Base-by-base conservation (phyloP, 192 early-diverging fungal genomes). In the Entophlyctis helioformis region DNA sequence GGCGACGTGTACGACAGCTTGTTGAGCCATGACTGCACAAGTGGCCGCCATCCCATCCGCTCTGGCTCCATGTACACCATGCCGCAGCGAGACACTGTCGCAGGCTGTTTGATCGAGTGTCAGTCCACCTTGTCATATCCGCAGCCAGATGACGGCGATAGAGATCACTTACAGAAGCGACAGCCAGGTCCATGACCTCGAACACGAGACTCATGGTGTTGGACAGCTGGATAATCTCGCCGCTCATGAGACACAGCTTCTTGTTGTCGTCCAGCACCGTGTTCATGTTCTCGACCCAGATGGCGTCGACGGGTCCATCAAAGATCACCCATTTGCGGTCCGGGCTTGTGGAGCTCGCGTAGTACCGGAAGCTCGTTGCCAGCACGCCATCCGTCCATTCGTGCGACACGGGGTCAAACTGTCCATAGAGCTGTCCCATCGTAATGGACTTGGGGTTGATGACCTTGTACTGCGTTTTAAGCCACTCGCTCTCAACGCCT, bases 221-320 rank as follows among this genome's bases (percentile, higher is more conserved):
- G 13, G 69, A 72, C 18, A 78, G 60, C 51, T 78, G 75, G 42
- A 78, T 78, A 44, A 78, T 78, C 48, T 78, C 75, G 18, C 75
- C 75, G 33, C 64, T 68, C 75, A 78, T 78, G 31, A 78, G 43
- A 47, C 75, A 78, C 12, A 78, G 55, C 42, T 78, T 78, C 50
- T 78, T 78, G 51, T 78, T 78, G 51, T 78, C 75, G 44, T 78
- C 75, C 42, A 78, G 42, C 5, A 78, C 75, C 10, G 75, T 78
- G 45, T 78, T 78, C 76, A 79, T 77, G 47, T 79, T 79, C 48
- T 79, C 76, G 21, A 78, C 61, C 75, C 72, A 75, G 25, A 75
- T 58, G 1, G 72, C 73, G 44, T 76, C 76, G 15, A 79, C 76
- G 18, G 76, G 76, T 13, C 76, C 76, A 42, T 79, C 76, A 62